Conservation (phyloP, 495 filamentous ascomycete species). For the Penicillium cataractarum region DNA sequence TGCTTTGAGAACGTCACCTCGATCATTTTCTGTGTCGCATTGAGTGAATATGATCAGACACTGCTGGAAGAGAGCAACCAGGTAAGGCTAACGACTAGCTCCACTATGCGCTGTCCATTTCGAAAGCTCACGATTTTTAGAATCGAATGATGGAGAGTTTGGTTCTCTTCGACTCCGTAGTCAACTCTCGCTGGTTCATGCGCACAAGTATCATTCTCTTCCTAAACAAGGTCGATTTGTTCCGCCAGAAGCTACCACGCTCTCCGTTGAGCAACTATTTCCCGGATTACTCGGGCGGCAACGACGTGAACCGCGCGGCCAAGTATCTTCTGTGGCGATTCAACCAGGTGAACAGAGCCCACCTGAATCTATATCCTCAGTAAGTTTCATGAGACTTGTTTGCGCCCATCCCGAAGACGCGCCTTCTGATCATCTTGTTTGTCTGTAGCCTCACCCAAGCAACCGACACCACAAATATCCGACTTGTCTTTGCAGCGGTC, state of each 20-base stretch:
- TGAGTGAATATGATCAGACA: slow-evolving; percentile 98
- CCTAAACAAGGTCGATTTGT: slow-evolving; percentile 97
- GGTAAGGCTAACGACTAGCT: slow-evolving; percentile 49
- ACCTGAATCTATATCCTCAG: slow-evolving; percentile 97
- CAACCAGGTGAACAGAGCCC: slow-evolving; percentile 95
- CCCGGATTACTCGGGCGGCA: slow-evolving; percentile 95
- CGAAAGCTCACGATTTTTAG: slow-evolving; percentile 43
- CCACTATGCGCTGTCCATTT: background rate
- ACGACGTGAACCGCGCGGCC: slow-evolving; percentile 95
- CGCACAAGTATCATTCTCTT: slow-evolving; percentile 97
- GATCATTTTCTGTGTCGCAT: slow-evolving; percentile 98
- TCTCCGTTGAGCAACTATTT: slow-evolving; percentile 93
- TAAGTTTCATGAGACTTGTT: slow-evolving; percentile 56
- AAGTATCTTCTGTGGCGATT: slow-evolving; percentile 99
- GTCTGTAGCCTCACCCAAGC: slow-evolving; percentile 86
- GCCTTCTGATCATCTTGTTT: background rate
- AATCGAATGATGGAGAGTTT: slow-evolving; percentile 99
- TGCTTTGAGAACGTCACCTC: slow-evolving; percentile 99
- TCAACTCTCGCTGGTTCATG: slow-evolving; percentile 99
- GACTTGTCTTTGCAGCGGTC: slow-evolving; percentile 94
- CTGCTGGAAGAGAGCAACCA: slow-evolving; percentile 96
- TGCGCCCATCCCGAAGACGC: background rate
- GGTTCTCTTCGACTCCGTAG: slow-evolving; percentile 97
- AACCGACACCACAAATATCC: slow-evolving; percentile 97
- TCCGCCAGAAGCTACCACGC: slow-evolving; percentile 88